phyloP scores from a whole-genome alignment of 495 filamentous ascomycete species.

The Parathielavia hyrcaniae region DNA sequence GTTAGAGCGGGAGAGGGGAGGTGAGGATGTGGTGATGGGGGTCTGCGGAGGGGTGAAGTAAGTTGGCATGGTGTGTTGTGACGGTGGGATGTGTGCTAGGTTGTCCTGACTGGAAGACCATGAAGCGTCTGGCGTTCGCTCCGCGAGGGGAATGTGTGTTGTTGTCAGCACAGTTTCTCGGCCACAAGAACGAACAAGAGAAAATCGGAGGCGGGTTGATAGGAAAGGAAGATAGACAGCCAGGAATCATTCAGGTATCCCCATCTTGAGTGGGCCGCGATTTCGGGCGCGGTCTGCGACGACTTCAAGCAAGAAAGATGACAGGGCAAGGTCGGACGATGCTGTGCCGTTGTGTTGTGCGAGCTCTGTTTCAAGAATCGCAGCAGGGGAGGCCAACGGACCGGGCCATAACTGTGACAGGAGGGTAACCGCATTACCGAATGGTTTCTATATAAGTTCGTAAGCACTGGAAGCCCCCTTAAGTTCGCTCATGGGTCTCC shows the following conservation, averaged over 20 bases:
- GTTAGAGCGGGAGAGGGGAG: slow-evolving; percentile 9
- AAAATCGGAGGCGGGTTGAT: not conserved
- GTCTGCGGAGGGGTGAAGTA: slow-evolving; percentile 17
- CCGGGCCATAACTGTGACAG: not conserved
- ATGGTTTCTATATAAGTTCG: too few species aligned
- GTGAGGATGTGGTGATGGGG: not conserved
- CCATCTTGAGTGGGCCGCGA: not conserved
- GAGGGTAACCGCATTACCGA: not conserved
- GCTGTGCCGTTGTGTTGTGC: slow-evolving; percentile 1
- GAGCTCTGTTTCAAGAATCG: not conserved
- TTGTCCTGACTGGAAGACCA: not conserved
- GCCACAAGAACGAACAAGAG: not conserved
- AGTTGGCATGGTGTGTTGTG: slow-evolving; percentile 13
- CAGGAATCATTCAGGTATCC: not conserved
- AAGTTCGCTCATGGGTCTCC: too few species aligned
- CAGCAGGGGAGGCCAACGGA: not conserved
- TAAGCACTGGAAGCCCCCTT: too few species aligned
- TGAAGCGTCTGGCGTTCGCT: not conserved
- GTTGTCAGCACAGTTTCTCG: too few species aligned
- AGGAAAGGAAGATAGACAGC: not conserved
- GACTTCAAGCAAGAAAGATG: not conserved
- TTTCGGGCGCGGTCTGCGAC: slow-evolving; percentile 5
- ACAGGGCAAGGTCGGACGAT: not conserved
- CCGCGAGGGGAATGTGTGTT: not conserved
- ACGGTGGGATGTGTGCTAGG: not conserved